Evolutionary conservation across 495 filamentous ascomycete species (phyloP).

Genomic region (Penicillium paradoxum): DNA sequence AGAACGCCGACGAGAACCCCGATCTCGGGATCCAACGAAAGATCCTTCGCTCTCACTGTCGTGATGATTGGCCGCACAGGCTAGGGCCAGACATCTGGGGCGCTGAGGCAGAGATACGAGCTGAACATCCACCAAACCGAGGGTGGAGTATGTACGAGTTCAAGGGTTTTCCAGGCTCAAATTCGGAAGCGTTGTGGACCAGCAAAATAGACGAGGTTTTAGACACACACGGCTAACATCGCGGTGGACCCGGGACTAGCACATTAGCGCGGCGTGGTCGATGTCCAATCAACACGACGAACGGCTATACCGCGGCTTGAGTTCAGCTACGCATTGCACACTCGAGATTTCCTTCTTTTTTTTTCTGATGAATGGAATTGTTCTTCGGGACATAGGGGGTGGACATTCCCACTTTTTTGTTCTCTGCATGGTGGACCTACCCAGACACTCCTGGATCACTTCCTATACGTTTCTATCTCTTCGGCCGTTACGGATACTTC

Average conservation of each 20-base stretch:
- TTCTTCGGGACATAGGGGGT: too few species aligned
- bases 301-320: conserved; percentile 14
- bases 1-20: too few species aligned
- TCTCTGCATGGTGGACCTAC: neutral
- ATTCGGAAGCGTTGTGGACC: neutral
- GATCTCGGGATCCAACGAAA: neutral
- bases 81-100: conserved; percentile 17
- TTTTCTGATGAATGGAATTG: too few species aligned
- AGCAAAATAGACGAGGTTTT: neutral
- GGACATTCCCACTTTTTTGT: too few species aligned
- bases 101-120: conserved; percentile 25
- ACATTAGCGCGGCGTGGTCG: conserved; percentile 13
- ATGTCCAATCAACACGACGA: conserved; percentile 19
- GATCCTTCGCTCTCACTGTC: too few species aligned
- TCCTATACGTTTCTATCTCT: neutral
- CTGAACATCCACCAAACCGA: conserved; percentile 13
- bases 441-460: neutral
- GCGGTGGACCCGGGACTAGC: conserved; percentile 19
- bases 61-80: neutral
- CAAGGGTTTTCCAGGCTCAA: neutral
- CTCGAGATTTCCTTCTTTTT: too few species aligned
- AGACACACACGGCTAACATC: conserved; percentile 5
- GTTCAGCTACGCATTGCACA: conserved; percentile 28
- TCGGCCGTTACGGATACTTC: neutral
- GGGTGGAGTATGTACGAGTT: neutral